Evolutionary conservation across 2,329 filamentous ascomycete species (phyloP).

Genomic region (Fusarium anguioides): DNA sequence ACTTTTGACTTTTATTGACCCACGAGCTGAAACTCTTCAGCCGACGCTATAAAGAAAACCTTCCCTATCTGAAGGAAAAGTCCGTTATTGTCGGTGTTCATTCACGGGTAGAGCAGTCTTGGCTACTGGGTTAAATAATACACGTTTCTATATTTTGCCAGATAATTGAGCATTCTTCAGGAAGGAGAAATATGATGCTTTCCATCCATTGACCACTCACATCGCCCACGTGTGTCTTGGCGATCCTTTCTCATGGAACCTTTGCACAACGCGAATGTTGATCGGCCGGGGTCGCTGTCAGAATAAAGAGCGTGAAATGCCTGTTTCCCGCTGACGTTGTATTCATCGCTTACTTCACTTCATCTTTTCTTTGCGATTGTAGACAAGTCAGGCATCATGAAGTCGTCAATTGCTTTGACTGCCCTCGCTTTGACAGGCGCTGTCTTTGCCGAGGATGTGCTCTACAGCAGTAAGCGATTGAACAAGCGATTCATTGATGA

Average conservation of each 20-base stretch:
- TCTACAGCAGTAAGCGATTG: slow-evolving; percentile 62
- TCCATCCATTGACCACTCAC: slow-evolving; percentile 36
- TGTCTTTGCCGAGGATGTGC: slow-evolving; percentile 56
- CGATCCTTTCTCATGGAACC: slow-evolving; percentile 33
- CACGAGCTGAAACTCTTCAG: slow-evolving; percentile 4
- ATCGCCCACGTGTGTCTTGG: slow-evolving; percentile 45
- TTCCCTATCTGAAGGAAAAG: slow-evolving; percentile 29
- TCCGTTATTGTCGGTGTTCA: background rate
- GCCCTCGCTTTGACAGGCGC: slow-evolving; percentile 46
- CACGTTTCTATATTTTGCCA: background rate
- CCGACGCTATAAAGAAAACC: slow-evolving; percentile 28
- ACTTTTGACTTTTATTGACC: background rate
- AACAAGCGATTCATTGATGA: slow-evolving; percentile 62
- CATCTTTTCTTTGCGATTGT: background rate
- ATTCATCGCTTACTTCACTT: too few relatives aligned
- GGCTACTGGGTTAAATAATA: background rate
- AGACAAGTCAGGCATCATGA: slow-evolving; percentile 32
- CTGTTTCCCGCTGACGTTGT: background rate
- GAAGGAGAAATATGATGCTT: background rate
- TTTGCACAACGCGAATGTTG: slow-evolving; percentile 18
- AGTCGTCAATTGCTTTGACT: slow-evolving; percentile 36
- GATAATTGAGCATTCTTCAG: background rate
- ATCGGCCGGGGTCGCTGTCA: slow-evolving; percentile 8
- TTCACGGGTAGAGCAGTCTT: slow-evolving; percentile 1
- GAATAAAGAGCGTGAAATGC: slow-evolving; percentile 33